Evolutionary conservation across 495 filamentous ascomycete species (phyloP).

Genomic region (Aspergillus hancockii): DNA sequence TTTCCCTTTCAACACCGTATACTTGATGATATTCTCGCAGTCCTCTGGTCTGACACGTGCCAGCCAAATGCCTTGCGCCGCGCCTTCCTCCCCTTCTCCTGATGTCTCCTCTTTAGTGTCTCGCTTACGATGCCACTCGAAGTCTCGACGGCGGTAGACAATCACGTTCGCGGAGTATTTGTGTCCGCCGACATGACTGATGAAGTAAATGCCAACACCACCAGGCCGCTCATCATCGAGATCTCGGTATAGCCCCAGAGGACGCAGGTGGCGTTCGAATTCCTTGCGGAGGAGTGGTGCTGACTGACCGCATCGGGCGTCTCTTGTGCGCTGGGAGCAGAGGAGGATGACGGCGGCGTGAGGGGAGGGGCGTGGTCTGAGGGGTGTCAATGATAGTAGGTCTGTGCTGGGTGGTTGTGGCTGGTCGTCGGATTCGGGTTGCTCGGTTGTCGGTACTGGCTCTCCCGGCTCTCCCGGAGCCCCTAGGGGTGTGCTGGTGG

Average conservation of each 20-base stretch:
- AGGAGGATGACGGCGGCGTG: slow-evolving; percentile 87
- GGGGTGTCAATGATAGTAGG: slow-evolving; percentile 43
- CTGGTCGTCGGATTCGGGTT: slow-evolving; percentile 10
- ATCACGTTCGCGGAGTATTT: slow-evolving; percentile 73
- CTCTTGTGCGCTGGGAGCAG: slow-evolving; percentile 89
- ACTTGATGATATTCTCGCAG: slow-evolving; percentile 89
- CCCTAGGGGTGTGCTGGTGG: slow-evolving; percentile 69
- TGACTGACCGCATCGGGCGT: slow-evolving; percentile 91
- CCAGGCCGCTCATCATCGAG: slow-evolving; percentile 82
- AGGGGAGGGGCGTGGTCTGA: slow-evolving; percentile 69
- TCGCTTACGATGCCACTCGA: slow-evolving; percentile 49
- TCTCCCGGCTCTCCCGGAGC: too few species aligned
- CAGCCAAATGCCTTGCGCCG: slow-evolving; percentile 91
- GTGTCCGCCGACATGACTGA: slow-evolving; percentile 70
- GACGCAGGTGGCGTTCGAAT: slow-evolving; percentile 85
- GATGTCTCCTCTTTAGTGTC: slow-evolving; percentile 23
- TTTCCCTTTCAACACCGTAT: slow-evolving; percentile 90
- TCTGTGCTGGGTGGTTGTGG: slow-evolving; percentile 28
- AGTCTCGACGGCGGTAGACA: slow-evolving; percentile 71
- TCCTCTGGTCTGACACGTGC: slow-evolving; percentile 87
- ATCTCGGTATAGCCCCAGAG: slow-evolving; percentile 82
- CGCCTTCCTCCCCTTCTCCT: slow-evolving; percentile 53
- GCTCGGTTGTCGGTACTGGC: slow-evolving; percentile 1
- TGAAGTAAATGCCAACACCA: slow-evolving; percentile 93
- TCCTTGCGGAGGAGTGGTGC: slow-evolving; percentile 85